phyloP scores from a whole-genome alignment of 306 rosid species.

The Sicyos baderoa region DNA sequence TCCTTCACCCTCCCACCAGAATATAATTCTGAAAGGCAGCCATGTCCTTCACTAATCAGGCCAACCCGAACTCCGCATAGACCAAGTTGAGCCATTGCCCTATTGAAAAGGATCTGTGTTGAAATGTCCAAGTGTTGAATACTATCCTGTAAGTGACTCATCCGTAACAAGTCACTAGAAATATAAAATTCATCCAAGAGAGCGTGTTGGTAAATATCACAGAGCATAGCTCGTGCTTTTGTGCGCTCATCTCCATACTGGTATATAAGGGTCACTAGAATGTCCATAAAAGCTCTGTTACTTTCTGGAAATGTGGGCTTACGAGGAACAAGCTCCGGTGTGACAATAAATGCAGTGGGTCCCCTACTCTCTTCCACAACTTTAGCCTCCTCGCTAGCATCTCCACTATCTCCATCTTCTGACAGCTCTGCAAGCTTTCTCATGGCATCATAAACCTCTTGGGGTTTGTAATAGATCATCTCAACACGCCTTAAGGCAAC shows the following conservation, averaged over 20 bases:
- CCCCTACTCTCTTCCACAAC: slow-evolving; percentile 52
- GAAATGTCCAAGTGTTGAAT: slow-evolving; percentile 90
- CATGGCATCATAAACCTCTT: slow-evolving; percentile 93
- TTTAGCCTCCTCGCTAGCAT: slow-evolving; percentile 40
- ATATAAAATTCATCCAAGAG: slow-evolving; percentile 70
- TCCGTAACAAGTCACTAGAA: slow-evolving; percentile 80
- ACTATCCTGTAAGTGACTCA: slow-evolving; percentile 93
- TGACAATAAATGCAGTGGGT: slow-evolving; percentile 65
- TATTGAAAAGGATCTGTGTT: slow-evolving; percentile 84
- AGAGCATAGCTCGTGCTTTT: slow-evolving; percentile 94
- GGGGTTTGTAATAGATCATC: slow-evolving; percentile 81
- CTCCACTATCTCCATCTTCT: slow-evolving; percentile 40
- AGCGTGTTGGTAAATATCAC: slow-evolving; percentile 95
- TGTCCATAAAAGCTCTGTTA: slow-evolving; percentile 73
- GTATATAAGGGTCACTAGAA: slow-evolving; percentile 65
- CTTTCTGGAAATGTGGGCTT: slow-evolving; percentile 78
- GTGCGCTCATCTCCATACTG: slow-evolving; percentile 85
- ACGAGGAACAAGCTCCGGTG: slow-evolving; percentile 72
- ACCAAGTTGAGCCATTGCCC: slow-evolving; percentile 96
- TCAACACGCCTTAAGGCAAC: slow-evolving; percentile 82
- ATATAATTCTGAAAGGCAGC: slow-evolving; percentile 83
- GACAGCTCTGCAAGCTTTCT: slow-evolving; percentile 69
- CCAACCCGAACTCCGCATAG: slow-evolving; percentile 83
- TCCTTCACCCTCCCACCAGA: slow-evolving; percentile 99
- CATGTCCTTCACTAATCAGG: slow-evolving; percentile 66